Conservation (phyloP, 192 early-diverging fungal genomes). For the Kickxella alabastrina region DNA sequence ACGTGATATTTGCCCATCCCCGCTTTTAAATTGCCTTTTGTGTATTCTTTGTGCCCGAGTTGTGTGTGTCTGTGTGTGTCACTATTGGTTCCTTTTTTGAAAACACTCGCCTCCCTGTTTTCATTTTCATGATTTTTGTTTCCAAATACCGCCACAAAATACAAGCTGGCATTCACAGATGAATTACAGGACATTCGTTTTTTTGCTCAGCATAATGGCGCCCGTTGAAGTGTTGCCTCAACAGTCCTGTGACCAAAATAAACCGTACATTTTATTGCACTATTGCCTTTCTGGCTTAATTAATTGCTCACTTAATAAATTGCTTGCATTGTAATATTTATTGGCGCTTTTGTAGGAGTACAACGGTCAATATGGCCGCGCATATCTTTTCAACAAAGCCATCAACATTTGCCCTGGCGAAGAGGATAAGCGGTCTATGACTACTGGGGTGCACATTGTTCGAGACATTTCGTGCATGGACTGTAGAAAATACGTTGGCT, state of each 20-base stretch:
- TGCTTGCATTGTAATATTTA: no score
- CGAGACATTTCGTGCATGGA: conserved; percentile 42
- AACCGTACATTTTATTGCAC: neutral
- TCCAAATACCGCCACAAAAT: neutral
- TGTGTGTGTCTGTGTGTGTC: neutral
- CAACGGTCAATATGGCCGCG: conserved; percentile 45
- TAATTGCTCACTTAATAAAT: no score
- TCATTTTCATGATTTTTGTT: neutral
- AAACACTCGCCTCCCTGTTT: no score
- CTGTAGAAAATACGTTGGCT: conserved; percentile 45
- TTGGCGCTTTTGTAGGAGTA: conserved; percentile 49
- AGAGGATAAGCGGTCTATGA: conserved; percentile 45
- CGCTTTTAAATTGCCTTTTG: neutral
- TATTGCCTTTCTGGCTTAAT: neutral
- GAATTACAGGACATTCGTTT: no score
- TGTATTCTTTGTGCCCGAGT: neutral
- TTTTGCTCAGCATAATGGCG: no score
- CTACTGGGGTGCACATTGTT: conserved; percentile 47
- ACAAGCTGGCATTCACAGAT: neutral
- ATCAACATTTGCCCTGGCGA: conserved; percentile 39
- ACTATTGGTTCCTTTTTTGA: no score
- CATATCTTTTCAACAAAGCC: conserved; percentile 27
- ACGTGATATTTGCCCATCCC: neutral
- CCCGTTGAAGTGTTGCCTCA: no score
- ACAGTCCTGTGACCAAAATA: no score